Evolutionary conservation across 1,284 basidiomycete species (phyloP).

Genomic region (Cryptococcus wingfieldii): DNA sequence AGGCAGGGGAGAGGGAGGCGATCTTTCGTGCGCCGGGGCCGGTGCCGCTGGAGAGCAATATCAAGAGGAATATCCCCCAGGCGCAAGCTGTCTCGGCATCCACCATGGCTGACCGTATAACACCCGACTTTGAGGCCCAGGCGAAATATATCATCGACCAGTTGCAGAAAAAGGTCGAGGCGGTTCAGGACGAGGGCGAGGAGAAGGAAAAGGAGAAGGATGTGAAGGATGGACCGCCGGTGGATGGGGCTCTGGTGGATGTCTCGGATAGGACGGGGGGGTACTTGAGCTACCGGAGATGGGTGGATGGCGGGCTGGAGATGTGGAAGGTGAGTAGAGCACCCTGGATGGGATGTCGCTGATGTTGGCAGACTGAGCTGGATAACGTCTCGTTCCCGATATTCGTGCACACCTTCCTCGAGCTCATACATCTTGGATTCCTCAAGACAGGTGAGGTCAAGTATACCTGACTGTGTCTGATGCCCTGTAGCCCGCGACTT

Average conservation of each 20-base stretch:
- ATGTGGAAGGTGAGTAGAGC: constrained; percentile 79
- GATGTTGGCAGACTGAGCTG: constrained; percentile 72
- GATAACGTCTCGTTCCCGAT: constrained; percentile 88
- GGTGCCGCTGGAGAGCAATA: constrained; percentile 37
- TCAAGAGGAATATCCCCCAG: constrained; percentile 55
- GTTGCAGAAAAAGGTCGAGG: constrained; percentile 53
- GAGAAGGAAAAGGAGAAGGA: constrained; percentile 49
- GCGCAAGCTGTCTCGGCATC: constrained; percentile 43
- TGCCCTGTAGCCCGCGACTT: constrained; percentile 67
- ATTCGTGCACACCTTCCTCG: constrained; percentile 95
- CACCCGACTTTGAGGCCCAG: constrained; percentile 48
- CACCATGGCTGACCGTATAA: constrained; percentile 40
- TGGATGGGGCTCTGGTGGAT: constrained; percentile 56
- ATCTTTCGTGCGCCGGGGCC: constrained; percentile 40
- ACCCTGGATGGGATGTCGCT: not conserved
- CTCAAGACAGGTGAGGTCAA: constrained; percentile 72
- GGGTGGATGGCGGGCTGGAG: constrained; percentile 59
- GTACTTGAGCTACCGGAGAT: constrained; percentile 75
- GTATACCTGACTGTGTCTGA: not conserved
- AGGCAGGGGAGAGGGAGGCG: constrained; percentile 32
- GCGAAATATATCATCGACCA: constrained; percentile 46
- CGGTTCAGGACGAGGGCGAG: constrained; percentile 66
- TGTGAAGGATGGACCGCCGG: constrained; percentile 51
- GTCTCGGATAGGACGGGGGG: constrained; percentile 67
- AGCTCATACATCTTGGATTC: constrained; percentile 85